Percentiles rank a stretch among this genome's conserved stretches.
Conservation (phyloP, 2,329 filamentous ascomycete genomes). For the Aaosphaeria pasadenensis region DNA sequence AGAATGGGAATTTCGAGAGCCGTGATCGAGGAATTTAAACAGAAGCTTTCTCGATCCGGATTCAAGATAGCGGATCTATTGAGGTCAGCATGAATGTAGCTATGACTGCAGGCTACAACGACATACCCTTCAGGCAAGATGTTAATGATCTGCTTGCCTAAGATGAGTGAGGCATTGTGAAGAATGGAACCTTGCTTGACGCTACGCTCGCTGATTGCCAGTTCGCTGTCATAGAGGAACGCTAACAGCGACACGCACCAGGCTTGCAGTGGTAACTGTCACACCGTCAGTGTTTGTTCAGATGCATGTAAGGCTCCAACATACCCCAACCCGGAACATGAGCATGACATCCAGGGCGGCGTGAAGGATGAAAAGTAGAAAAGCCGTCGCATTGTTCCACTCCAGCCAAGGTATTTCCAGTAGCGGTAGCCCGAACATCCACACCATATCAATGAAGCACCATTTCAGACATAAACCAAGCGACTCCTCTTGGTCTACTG, state of each 20-base stretch:
- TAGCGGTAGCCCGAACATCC: conserved; percentile 81
- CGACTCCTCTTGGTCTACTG: conserved; percentile 82
- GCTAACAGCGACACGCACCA: conserved; percentile 73
- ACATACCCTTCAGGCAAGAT: conserved; percentile 86
- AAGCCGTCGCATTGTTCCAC: conserved; percentile 73
- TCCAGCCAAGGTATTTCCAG: conserved; percentile 96
- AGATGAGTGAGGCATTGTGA: conserved; percentile 88
- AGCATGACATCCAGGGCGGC: conserved; percentile 75
- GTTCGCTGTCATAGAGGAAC: conserved; percentile 85
- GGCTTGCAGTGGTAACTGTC: conserved; percentile 67
- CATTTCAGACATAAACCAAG: conserved; percentile 92
- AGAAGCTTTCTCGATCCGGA: conserved; percentile 75
- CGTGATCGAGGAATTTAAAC: conserved; percentile 64
- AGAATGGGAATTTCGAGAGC: conserved; percentile 73
- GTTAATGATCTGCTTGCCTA: conserved; percentile 96
- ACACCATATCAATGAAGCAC: conserved; percentile 80
- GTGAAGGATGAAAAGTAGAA: conserved; percentile 69
- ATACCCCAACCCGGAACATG: conserved; percentile 85
- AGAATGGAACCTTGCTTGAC: conserved; percentile 86
- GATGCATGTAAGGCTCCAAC: conserved; percentile 20
- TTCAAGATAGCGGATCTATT: conserved; percentile 79
- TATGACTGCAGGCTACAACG: conserved; percentile 2
- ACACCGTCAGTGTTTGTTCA: background rate
- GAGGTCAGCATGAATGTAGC: conserved; percentile 5
- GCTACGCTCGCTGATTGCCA: conserved; percentile 88